phyloP scores from a whole-genome alignment of 2,329 filamentous ascomycete species.

The Trichoderma oligosporum region DNA sequence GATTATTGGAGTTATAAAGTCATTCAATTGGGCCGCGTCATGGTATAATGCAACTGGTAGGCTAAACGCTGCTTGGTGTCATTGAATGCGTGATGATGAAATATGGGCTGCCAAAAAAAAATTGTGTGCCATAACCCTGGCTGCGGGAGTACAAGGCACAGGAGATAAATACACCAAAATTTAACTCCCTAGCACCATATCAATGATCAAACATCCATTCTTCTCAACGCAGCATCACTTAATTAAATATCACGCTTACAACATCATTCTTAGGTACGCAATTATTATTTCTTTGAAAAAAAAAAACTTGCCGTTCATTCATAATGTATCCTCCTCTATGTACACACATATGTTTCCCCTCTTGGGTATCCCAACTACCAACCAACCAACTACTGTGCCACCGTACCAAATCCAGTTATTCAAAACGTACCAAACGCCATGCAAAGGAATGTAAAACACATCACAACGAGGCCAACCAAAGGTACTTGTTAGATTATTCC shows the following conservation, averaged over 20 bases:
- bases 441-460: slow-evolving; percentile 17
- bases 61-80: background rate
- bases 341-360: slow-evolving; percentile 17
- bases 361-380: slow-evolving; percentile 19
- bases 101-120: slow-evolving; percentile 9
- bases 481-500: background rate
- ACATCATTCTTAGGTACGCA: too few relatives aligned
- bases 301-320: slow-evolving; percentile 18
- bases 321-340: slow-evolving; percentile 16
- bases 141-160: background rate
- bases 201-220: background rate
- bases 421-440: slow-evolving; percentile 14
- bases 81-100: background rate
- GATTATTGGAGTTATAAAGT: background rate
- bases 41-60: background rate
- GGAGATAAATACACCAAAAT: background rate
- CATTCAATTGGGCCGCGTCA: background rate
- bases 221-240: background rate
- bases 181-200: slow-evolving; percentile 7
- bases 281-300: too few relatives aligned
- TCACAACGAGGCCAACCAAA: background rate
- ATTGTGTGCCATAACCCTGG: too few relatives aligned
- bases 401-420: slow-evolving; percentile 1
- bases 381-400: slow-evolving; percentile 6
- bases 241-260: background rate